A percentile compares a stretch with the other conserved stretches of the same genome.
Conservation (phyloP, 2,329 filamentous ascomycete species). For the Cytospora piceicola region DNA sequence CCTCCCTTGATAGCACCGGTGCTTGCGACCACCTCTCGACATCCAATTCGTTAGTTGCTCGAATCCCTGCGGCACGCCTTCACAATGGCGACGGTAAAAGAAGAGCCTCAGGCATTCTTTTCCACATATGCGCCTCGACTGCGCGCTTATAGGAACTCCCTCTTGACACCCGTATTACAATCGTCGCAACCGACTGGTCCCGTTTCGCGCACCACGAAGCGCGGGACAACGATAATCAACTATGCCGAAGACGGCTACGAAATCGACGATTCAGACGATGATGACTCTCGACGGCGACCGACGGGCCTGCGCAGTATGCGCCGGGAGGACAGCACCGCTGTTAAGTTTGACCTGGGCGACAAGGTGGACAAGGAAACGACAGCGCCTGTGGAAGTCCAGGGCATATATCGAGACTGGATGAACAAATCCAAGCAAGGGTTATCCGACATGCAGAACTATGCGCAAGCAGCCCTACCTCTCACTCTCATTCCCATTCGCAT, state of each 20-base stretch:
- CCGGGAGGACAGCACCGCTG: conserved; percentile 69
- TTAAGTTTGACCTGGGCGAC: conserved; percentile 68
- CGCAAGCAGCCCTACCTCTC: conserved; percentile 76
- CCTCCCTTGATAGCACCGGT: conserved; percentile 19
- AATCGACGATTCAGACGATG: conserved; percentile 73
- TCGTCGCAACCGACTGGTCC: conserved; percentile 68
- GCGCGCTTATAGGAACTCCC: conserved; percentile 87
- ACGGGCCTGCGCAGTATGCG: conserved; percentile 84
- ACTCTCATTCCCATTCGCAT: conserved; percentile 95
- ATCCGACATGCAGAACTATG: conserved; percentile 63
- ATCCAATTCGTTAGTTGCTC: too few species aligned
- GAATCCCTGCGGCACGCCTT: neutral
- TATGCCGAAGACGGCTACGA: conserved; percentile 97
- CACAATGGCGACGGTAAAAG: conserved; percentile 50
- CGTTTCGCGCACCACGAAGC: conserved; percentile 86
- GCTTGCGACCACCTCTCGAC: conserved; percentile 2
- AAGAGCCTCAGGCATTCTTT: conserved; percentile 78
- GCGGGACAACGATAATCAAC: conserved; percentile 94
- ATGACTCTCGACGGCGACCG: conserved; percentile 75
- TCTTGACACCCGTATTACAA: conserved; percentile 82
- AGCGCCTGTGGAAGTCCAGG: conserved; percentile 80
- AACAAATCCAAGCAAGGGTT: conserved; percentile 65
- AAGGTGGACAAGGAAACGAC: conserved; percentile 83
- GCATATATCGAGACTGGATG: conserved; percentile 96
- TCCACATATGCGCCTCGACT: conserved; percentile 90